Percentiles rank a stretch among this genome's conserved stretches.
Conservation (phyloP, 73 alveolate genomes). For the Effrenium voratum region DNA sequence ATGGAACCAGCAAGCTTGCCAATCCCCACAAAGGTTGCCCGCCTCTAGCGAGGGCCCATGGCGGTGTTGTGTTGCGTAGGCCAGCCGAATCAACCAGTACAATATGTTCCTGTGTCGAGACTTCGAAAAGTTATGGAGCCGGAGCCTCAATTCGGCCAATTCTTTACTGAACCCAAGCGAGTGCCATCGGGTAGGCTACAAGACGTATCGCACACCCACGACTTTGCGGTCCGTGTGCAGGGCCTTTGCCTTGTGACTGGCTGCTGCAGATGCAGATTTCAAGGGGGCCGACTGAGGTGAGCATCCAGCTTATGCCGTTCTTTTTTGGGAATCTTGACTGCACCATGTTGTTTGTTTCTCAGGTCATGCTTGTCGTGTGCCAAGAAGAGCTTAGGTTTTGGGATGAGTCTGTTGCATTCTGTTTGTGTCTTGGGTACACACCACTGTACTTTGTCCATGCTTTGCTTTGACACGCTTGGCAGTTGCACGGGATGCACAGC, state of each 20-base stretch:
- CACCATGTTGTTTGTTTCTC: neutral
- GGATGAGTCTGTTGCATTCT: too few species aligned
- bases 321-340: slow-evolving; percentile 56
- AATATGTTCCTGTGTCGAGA: slow-evolving; percentile 57
- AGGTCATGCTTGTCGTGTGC: too few species aligned
- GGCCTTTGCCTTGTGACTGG: neutral
- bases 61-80: slow-evolving; percentile 9
- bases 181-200: slow-evolving; percentile 48
- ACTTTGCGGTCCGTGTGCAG: slow-evolving; percentile 69
- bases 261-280: neutral
- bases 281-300: neutral
- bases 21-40: neutral
- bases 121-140: slow-evolving; percentile 70
- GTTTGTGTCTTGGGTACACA: too few species aligned
- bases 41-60: too few species aligned
- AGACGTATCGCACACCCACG: slow-evolving; percentile 65
- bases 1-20: neutral
- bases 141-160: neutral
- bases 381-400: too few species aligned
- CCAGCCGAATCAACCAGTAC: slow-evolving; percentile 93
- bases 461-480: too few species aligned
- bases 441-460: too few species aligned
- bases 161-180: too few species aligned
- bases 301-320: slow-evolving; percentile 71
- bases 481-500: too few species aligned